Conservation (phyloP, 441 rosid species). For the Melastoma candidum region DNA sequence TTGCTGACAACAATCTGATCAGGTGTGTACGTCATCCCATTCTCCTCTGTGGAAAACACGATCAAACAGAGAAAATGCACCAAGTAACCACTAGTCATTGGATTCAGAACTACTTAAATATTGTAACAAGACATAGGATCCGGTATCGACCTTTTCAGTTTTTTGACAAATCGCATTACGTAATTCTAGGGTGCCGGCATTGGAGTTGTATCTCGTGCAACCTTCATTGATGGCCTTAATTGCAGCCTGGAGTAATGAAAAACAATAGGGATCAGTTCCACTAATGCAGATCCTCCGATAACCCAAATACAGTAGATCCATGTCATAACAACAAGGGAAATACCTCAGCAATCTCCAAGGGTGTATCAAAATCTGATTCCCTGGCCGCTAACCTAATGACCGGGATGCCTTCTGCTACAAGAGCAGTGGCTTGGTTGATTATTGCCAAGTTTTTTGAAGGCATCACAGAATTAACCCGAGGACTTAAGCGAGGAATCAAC, state of each 20-base stretch:
- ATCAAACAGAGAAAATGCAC: too few relatives aligned
- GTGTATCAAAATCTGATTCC: slow-evolving; percentile 96
- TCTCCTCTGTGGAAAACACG: slow-evolving; percentile 52
- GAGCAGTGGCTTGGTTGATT: slow-evolving; percentile 84
- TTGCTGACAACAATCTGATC: slow-evolving; percentile 88
- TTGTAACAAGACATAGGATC: slow-evolving; percentile 16
- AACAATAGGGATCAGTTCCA: too few relatives aligned
- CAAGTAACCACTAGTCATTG: too few relatives aligned
- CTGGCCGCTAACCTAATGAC: slow-evolving; percentile 90
- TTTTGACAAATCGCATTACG: slow-evolving; percentile 72
- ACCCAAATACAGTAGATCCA: too few relatives aligned
- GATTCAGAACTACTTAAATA: too few relatives aligned
- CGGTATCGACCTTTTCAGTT: slow-evolving; percentile 33
- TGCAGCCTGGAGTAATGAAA: slow-evolving; percentile 46
- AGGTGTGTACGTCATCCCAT: slow-evolving; percentile 67
- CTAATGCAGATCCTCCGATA: too few relatives aligned
- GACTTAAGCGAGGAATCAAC: slow-evolving; percentile 70
- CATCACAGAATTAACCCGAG: slow-evolving; percentile 68
- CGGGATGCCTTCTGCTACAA: slow-evolving; percentile 82
- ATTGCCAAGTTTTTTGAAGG: slow-evolving; percentile 93
- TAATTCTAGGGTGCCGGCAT: slow-evolving; percentile 74
- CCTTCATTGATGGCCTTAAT: slow-evolving; percentile 87
- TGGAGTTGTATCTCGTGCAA: slow-evolving; percentile 76
- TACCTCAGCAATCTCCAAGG: slow-evolving; percentile 66
- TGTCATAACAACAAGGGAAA: neutral